Percentiles rank a stretch among this genome's conserved stretches.
Conservation (phyloP, 1,284 basidiomycete species). For the Ustilago nuda region DNA sequence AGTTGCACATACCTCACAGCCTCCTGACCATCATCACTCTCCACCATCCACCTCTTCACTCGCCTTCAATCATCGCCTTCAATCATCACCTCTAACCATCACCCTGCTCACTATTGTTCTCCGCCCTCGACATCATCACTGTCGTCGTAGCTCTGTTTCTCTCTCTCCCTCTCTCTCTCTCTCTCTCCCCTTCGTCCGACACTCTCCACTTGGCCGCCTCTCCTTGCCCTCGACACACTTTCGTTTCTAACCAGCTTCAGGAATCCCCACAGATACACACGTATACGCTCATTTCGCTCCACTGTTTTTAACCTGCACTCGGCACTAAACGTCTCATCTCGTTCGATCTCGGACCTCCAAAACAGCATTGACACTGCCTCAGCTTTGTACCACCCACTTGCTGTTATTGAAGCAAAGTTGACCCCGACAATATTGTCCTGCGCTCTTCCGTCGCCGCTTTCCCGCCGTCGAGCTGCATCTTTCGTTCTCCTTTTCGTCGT, state of each 20-base stretch:
- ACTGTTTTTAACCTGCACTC: not conserved
- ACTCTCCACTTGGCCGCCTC: not conserved
- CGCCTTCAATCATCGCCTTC: not conserved
- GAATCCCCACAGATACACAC: not conserved
- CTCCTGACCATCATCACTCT: not conserved
- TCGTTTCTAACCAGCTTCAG: not conserved
- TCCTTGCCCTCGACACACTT: not conserved
- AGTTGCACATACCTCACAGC: not conserved
- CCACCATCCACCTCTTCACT: too few relatives aligned
- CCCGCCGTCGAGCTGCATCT: not conserved
- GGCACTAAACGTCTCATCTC: not conserved
- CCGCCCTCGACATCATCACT: too few relatives aligned
- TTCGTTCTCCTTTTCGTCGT: not conserved
- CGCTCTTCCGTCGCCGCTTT: not conserved
- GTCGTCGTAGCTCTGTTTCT: too few relatives aligned
- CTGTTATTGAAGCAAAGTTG: not conserved
- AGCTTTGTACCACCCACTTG: not conserved
- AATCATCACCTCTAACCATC: not conserved
- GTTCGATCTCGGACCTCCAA: not conserved
- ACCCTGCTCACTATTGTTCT: not conserved
- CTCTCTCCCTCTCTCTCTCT: too few relatives aligned
- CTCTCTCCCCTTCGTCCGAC: too few relatives aligned
- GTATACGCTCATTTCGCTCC: conserved; percentile 3
- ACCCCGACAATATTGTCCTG: conserved; percentile 4
- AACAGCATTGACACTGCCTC: conserved; percentile 19